Evolutionary conservation across 805 yeast species (phyloP).

Genomic region (Isabelozyma pseudorhagii): DNA sequence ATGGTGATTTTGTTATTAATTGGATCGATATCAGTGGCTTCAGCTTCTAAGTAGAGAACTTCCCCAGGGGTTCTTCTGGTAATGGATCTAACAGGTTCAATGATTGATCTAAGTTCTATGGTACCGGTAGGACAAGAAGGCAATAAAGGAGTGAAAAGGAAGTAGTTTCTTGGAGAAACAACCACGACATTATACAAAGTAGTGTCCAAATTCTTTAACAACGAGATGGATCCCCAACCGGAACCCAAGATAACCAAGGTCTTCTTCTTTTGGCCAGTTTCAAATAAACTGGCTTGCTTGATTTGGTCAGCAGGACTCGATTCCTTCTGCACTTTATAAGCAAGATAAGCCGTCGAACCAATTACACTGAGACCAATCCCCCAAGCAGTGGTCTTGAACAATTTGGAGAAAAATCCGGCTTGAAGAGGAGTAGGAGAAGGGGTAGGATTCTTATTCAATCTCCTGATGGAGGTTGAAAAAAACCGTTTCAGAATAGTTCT

Average conservation of each 20-base stretch:
- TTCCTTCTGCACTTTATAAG: slow-evolving; percentile 61
- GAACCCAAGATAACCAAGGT: slow-evolving; percentile 80
- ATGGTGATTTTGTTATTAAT: slow-evolving; percentile 60
- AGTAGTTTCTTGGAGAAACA: slow-evolving; percentile 92
- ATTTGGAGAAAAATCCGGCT: slow-evolving; percentile 28
- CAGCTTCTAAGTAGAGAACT: slow-evolving; percentile 84
- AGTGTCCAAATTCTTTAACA: slow-evolving; percentile 82
- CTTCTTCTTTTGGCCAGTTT: slow-evolving; percentile 61
- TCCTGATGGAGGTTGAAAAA: slow-evolving; percentile 19
- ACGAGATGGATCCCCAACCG: slow-evolving; percentile 93
- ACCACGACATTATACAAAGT: slow-evolving; percentile 83
- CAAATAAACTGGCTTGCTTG: slow-evolving; percentile 55
- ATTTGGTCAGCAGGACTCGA: slow-evolving; percentile 56
- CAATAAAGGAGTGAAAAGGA: slow-evolving; percentile 90
- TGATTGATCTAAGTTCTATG: slow-evolving; percentile 82
- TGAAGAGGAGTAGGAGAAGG: slow-evolving; percentile 11
- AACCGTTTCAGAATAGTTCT: slow-evolving; percentile 11
- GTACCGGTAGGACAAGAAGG: slow-evolving; percentile 96
- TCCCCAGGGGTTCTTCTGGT: slow-evolving; percentile 78
- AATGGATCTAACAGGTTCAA: slow-evolving; percentile 88
- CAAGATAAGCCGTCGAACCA: slow-evolving; percentile 49
- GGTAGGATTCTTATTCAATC: slow-evolving; percentile 13
- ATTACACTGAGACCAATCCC: slow-evolving; percentile 49
- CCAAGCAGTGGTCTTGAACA: slow-evolving; percentile 48
- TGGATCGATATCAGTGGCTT: slow-evolving; percentile 81